Evolutionary conservation across 768 basidiomycete species (phyloP).

Genomic region (Arthromyces matolae): DNA sequence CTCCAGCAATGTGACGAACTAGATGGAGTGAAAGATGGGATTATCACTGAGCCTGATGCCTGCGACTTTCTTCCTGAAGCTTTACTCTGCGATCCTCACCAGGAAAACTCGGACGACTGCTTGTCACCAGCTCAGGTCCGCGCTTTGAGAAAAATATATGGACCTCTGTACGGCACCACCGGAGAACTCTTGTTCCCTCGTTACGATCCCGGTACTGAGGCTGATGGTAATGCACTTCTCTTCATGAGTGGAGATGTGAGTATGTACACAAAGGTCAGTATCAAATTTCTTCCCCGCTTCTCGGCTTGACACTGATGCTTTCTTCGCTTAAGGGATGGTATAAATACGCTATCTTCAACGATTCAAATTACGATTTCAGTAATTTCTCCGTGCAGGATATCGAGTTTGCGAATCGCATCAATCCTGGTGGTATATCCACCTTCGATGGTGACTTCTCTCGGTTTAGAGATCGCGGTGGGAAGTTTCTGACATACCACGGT

Average conservation of each 20-base stretch:
- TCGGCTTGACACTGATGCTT: not conserved
- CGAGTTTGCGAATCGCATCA: slow-evolving; percentile 3
- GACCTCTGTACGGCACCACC: not conserved
- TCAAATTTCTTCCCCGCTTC: not conserved
- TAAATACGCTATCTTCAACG: slow-evolving; percentile 1
- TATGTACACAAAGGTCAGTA: not conserved
- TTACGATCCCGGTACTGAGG: slow-evolving; percentile 5
- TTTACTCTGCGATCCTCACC: not conserved
- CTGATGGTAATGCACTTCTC: not conserved
- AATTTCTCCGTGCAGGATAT: slow-evolving; percentile 1
- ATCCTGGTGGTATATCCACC: slow-evolving; percentile 5
- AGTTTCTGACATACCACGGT: slow-evolving; percentile 11
- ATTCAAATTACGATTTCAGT: slow-evolving; percentile 5
- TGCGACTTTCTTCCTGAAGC: slow-evolving; percentile 7
- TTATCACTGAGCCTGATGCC: slow-evolving; percentile 4
- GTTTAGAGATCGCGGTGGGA: slow-evolving; percentile 8
- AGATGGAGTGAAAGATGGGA: slow-evolving; percentile 4
- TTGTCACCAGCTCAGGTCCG: not conserved
- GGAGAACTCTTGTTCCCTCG: slow-evolving; percentile 5
- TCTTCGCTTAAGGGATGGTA: not conserved
- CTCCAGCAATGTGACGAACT: slow-evolving; percentile 4
- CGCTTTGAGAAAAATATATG: not conserved
- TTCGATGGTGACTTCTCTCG: slow-evolving; percentile 5
- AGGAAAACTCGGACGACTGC: not conserved
- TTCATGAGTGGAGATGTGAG: not conserved